Evolutionary conservation across 139 green algal species (phyloP).

Genomic region (Auxenochlorella pyrenoidosa): DNA sequence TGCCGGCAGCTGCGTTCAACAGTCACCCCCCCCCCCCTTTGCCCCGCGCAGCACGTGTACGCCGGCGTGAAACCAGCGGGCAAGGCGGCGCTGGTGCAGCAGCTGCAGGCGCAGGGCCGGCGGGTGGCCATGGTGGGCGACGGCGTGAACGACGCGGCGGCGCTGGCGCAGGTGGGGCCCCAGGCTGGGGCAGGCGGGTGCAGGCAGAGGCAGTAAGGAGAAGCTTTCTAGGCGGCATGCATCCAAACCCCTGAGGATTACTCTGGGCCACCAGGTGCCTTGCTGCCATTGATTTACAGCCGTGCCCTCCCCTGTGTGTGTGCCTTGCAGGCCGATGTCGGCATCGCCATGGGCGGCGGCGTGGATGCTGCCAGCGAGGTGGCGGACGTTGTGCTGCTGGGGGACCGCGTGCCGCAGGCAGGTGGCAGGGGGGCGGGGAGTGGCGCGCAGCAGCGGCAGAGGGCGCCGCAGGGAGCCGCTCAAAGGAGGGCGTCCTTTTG

Average conservation of each 20-base stretch:
- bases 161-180: slow-evolving; percentile 68
- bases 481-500: too few species aligned
- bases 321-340: slow-evolving; percentile 73
- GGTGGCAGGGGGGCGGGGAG: background rate
- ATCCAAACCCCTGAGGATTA: too few species aligned
- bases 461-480: background rate
- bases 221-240: background rate
- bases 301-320: background rate
- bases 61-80: slow-evolving; percentile 67
- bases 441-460: background rate
- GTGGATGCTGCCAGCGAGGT: slow-evolving; percentile 72
- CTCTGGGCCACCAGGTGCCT: too few species aligned
- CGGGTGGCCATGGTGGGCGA: slow-evolving; percentile 92
- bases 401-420: slow-evolving; percentile 78
- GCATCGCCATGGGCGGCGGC: slow-evolving; percentile 88
- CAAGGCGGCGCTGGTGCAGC: slow-evolving; percentile 75
- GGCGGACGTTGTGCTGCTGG: slow-evolving; percentile 82
- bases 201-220: too few species aligned
- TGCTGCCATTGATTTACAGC: background rate
- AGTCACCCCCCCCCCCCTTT: background rate
- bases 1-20: background rate
- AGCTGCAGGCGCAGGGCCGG: slow-evolving; percentile 58
- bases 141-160: slow-evolving; percentile 91
- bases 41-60: slow-evolving; percentile 58
- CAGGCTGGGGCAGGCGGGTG: too few species aligned